Evolutionary conservation across 805 yeast genomes (phyloP), one percentile per base, ranked within the genome.

Genomic region (Zygosaccharomyces bailii): DNA sequence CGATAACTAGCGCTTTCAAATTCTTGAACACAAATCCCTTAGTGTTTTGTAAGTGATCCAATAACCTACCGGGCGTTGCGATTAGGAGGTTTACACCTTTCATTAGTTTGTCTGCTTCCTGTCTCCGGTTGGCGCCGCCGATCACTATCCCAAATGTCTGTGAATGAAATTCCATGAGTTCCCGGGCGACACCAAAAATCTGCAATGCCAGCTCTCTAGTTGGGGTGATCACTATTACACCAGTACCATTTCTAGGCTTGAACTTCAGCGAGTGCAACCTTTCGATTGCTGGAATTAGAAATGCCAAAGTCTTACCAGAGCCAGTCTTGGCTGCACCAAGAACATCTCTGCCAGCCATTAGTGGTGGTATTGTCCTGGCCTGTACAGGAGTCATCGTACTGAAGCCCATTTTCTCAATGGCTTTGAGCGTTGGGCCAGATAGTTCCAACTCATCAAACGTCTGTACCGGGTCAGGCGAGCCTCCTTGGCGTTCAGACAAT

Each of bases 291-390:
- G 99, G 99, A 48, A 93, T 77, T 60, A 93, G 72, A 57, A 93
- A 93, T 7, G 99, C 98, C 49, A 95, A 71, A 0, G 99, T 93
- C 71, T 93, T 93, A 64, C 99, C 99, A 1, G 97, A 89, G 43
- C 99, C 99, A 2, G 99, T 93, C 70, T 90, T 91, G 45, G 99
- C 99, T n/a, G 99, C 99, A 54, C 99, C 99, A 43, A 93, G 75
- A 16, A 95, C 98, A 68, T 93, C 99, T 56, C 91, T 80, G 34
- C 99, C 99, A 1, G 98, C 97, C 51, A 95, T 70, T 50, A 93
- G 73, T 8, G 99, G 98, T 5, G 99, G 98, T 44, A 93, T 93
- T 9, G 99, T 89, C 68, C 91, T 81, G 20, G 95, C 84, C 69
- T 93, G 99, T 7, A 93, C 98, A 51, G 82, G 80, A 1, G 99